Base-by-base conservation (phyloP, 176 grass and related monocot genomes). In the Alopecurus myosuroides region DNA sequence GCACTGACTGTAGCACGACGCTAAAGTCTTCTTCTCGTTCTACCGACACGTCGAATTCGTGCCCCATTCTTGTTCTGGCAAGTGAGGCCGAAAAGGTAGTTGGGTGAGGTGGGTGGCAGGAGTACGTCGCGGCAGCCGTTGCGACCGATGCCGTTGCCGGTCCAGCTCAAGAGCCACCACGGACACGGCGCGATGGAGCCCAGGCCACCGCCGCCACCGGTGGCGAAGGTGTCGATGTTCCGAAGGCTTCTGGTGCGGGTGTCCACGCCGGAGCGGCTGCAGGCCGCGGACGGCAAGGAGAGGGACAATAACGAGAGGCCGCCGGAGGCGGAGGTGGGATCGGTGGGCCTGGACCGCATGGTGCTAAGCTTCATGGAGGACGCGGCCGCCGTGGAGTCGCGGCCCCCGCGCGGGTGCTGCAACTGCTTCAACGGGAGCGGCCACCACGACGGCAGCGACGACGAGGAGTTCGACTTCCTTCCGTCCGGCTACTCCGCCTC, bases 361-460 rank as follows among this genome's bases (percentile, higher is more conserved):
- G 91, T 98, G 64, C 67, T 94, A 62, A 90, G 87, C 78, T 98
- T 92, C 81, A 95, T 95, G 74, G 97, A 98, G 81, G 91, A 94
- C 18, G 40, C 71, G 44, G 58, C 88, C 34, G 79, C 61, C 29
- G 61, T 91, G 22, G 88, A 98, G 86, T 92, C 29, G 77, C 87
- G 91, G 11, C 93, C 90, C 68, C 88, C 81, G 18, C 86, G 91
- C 0, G 82, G 90, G 1, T 85, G 90, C 53, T 91, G 97, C 52
- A 98, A 94, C 86, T 98, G 97, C 91, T 98, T 98, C 49, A 96
- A 98, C 77, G 89, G 61, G 61, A 64, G 85, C 64, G 89, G 85
- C 55, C 81, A 96, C 34, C 80, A 80, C 67, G 91, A 94, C 22
- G 91, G 89, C 58, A 92, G 83, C 81, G 92, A 92, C 37, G 93